phyloP scores from a whole-genome alignment of 2,329 filamentous ascomycete species.

The Phaeosphaeria sp. region DNA sequence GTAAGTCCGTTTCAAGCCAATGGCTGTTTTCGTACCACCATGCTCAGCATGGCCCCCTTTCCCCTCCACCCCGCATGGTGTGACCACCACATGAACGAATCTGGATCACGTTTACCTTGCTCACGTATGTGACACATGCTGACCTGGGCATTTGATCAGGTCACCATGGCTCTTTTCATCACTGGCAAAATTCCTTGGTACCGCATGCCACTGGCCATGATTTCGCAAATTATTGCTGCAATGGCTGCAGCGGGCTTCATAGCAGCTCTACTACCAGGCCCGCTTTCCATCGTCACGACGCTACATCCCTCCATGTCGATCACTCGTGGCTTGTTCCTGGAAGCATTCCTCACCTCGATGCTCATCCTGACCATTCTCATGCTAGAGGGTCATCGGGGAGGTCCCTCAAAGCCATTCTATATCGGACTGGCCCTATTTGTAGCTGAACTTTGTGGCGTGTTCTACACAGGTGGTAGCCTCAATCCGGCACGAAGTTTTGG shows the following conservation, averaged over 20 bases:
- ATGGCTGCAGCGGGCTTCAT: slow-evolving; percentile 42
- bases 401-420: slow-evolving; percentile 69
- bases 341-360: slow-evolving; percentile 43
- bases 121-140: slow-evolving; percentile 4
- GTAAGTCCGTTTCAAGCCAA: slow-evolving; percentile 31
- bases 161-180: slow-evolving; percentile 31
- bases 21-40: slow-evolving; percentile 2
- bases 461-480: slow-evolving; percentile 54
- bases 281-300: slow-evolving; percentile 29
- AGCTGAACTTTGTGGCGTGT: slow-evolving; percentile 57
- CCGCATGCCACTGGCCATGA: slow-evolving; percentile 30
- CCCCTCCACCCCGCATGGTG: slow-evolving; percentile 36
- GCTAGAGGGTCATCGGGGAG: slow-evolving; percentile 63
- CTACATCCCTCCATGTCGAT: slow-evolving; percentile 31
- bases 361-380: slow-evolving; percentile 54
- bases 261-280: slow-evolving; percentile 36
- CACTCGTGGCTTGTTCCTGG: slow-evolving; percentile 33
- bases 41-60: not conserved
- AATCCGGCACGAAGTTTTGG: slow-evolving; percentile 57
- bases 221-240: slow-evolving; percentile 36
- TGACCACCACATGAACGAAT: slow-evolving; percentile 1
- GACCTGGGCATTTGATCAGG: slow-evolving; percentile 14
- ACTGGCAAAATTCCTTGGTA: slow-evolving; percentile 29
- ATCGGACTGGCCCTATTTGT: slow-evolving; percentile 76
- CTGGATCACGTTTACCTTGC: not conserved